These are phyloP conservation scores for Calcarisporium arbuscula DNA, from an alignment of 2,329 filamentous ascomycete species.

Conservation along the genomic window DNA sequence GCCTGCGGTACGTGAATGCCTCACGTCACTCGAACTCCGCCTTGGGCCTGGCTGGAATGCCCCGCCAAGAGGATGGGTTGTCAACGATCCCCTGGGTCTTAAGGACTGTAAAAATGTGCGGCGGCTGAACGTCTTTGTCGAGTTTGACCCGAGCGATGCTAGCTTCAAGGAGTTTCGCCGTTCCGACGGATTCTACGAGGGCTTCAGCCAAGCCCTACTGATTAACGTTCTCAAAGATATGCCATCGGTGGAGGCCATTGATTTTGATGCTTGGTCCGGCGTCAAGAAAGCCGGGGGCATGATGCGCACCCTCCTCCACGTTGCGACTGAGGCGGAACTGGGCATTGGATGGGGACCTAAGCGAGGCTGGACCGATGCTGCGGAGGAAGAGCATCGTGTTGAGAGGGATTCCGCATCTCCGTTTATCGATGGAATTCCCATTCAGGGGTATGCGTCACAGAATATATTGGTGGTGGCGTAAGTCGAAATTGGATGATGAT, in stretches of 20 bases:
- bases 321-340: slow-evolving; percentile 41
- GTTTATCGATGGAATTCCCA: slow-evolving; percentile 6
- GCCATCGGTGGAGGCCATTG: slow-evolving; percentile 49
- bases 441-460: slow-evolving; percentile 10
- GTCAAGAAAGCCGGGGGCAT: slow-evolving; percentile 61
- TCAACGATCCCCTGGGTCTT: slow-evolving; percentile 59
- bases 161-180: slow-evolving; percentile 63
- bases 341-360: slow-evolving; percentile 61
- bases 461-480: slow-evolving; percentile 14
- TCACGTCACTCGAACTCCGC: slow-evolving; percentile 62
- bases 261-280: slow-evolving; percentile 64
- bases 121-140: slow-evolving; percentile 60
- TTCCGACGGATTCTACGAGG: slow-evolving; percentile 62
- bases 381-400: slow-evolving; percentile 23
- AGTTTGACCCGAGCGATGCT: slow-evolving; percentile 63
- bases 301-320: slow-evolving; percentile 53
- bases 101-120: slow-evolving; percentile 53
- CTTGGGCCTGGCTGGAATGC: slow-evolving; percentile 67
- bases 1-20: slow-evolving; percentile 48
- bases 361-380: slow-evolving; percentile 56
- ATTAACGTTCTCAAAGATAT: slow-evolving; percentile 49
- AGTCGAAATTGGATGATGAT: background rate
- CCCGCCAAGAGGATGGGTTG: slow-evolving; percentile 65
- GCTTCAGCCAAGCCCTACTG: slow-evolving; percentile 55
- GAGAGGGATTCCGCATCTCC: slow-evolving; percentile 3